These are phyloP conservation scores for Clonostachys rhizophaga DNA, from an alignment of 2,329 filamentous ascomycete genomes.

Conservation along the genomic window DNA sequence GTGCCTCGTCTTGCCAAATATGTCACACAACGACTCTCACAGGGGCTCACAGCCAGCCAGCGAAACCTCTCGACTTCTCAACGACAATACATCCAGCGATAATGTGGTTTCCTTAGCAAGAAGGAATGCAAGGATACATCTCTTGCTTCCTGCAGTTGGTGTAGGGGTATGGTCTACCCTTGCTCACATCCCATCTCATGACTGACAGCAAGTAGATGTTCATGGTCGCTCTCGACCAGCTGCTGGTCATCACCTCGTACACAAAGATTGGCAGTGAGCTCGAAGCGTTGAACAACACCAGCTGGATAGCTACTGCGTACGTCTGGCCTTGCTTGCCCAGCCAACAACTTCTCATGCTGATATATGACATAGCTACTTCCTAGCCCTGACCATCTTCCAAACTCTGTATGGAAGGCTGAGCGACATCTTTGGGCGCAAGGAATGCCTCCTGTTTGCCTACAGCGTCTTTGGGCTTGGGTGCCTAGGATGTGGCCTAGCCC, in stretches of 20 bases:
- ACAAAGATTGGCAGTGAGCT: constrained; percentile 73
- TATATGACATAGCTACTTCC: constrained; percentile 50
- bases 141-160: no score
- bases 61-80: no score
- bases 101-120: no score
- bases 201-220: constrained; percentile 48
- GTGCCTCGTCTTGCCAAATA: no score
- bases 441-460: constrained; percentile 61
- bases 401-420: constrained; percentile 68
- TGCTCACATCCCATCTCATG: no score
- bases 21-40: no score
- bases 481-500: constrained; percentile 58
- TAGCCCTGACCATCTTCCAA: constrained; percentile 71
- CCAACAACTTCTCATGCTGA: not conserved
- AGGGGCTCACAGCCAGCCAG: no score
- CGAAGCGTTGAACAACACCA: constrained; percentile 67
- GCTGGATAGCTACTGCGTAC: constrained; percentile 61
- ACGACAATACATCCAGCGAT: no score
- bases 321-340: not conserved
- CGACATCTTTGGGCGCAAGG: constrained; percentile 68
- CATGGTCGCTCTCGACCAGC: constrained; percentile 70
- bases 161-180: no score
- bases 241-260: constrained; percentile 74
- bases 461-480: constrained; percentile 61
- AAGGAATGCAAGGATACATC: no score